Base-by-base conservation (phyloP, 768 basidiomycete species). In the Lactifluus pinguis region DNA sequence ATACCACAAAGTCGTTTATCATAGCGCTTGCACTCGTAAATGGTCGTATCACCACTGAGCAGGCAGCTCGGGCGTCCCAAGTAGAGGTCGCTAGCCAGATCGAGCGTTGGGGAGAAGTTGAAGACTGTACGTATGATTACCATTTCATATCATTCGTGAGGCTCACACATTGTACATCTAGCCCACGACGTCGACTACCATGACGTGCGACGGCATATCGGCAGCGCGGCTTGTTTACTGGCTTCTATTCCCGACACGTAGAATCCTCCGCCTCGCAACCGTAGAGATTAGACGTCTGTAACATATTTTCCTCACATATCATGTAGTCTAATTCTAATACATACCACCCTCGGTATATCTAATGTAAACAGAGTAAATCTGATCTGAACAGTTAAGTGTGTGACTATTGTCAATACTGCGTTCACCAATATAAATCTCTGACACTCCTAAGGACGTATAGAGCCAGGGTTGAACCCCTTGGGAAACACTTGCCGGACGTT, bases 121-220 rank as follows among this genome's bases (percentile, higher is more conserved):
- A 98, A 77, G 97, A 98, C 72, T 92, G 95, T 98, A 69, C 78
- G 97, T 79, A 34, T 36, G 15, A 30, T 51, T 25, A 25, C 6
- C 21, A 14, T 49, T 39, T 55, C 36, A 5, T 58, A 25, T 9
- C 4, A 17, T 9, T 15, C 45, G n/a, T 8, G 19, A 36, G 49
- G 41, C 41, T 61, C 45, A 53, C 52, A 34, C 36, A 7, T 38
- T 32, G n/a, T 54, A 41, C 42, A 19, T 53, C 42, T 72, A 99
- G 95, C 97, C 14, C 97, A 98, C 69, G 97, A 99, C 72, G 95
- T 99, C 48, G 97, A 99, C 74, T 88, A 91, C 71, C 89, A 97
- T 63, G 97, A 98, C 72, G 80, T 98, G 53, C 79, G 97, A 67
- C 76, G 91, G 65, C 86, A 93, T 61, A 76, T 98, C 7, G 92